Base-by-base conservation (phyloP, 306 rosid genomes). In the Psophocarpus tetragonolobus region DNA sequence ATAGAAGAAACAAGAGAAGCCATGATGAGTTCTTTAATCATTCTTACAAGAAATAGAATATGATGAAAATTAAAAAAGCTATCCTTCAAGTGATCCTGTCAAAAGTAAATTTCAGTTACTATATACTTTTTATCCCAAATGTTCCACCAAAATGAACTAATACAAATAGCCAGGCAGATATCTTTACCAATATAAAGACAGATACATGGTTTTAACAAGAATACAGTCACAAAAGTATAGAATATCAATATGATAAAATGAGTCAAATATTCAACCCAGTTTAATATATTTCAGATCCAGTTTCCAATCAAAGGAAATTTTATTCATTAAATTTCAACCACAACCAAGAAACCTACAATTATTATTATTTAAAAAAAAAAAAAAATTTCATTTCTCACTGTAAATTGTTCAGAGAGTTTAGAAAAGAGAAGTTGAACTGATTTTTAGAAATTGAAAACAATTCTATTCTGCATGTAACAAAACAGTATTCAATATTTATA, bases 1-100 rank as follows among this genome's bases (percentile, higher is more conserved):
- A 58, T 76, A 71, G 74, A 42, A 73, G 36, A 68, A 70, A 56
- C 73, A 78, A 78, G 61, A 77, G 76, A 70, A 57, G 38, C 72
- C 72, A 81, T 51, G 60, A 23, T 44, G 64, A 27, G 60, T 65
- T 56, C 41, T 30, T 50, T 1, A 38, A 32, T 53, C 21, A 61
- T 41, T 21, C 77, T 45, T 56, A 17, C 8, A 12, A 23, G 33
- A 57, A 68, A 67, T 12, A 64, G 67, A 47, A 13, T 48, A 62
- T 41, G 18, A 17, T 11, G 60, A 75, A 48, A 23, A 71, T 51
- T 71, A 29, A 82, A 77, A 23, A 21, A 38, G 60, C 68, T 30
- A 80, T 64, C 62, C 64, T 33, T 54, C 44, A 15, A 41, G 60
- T 41, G 78, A 66, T 64, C 62, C 44, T 1, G 71, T 77, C 44